Evolutionary conservation across 495 filamentous ascomycete species (phyloP), one percentile per base, ranked within the genome.

Genomic region (Thermochaetoides thermophila): DNA sequence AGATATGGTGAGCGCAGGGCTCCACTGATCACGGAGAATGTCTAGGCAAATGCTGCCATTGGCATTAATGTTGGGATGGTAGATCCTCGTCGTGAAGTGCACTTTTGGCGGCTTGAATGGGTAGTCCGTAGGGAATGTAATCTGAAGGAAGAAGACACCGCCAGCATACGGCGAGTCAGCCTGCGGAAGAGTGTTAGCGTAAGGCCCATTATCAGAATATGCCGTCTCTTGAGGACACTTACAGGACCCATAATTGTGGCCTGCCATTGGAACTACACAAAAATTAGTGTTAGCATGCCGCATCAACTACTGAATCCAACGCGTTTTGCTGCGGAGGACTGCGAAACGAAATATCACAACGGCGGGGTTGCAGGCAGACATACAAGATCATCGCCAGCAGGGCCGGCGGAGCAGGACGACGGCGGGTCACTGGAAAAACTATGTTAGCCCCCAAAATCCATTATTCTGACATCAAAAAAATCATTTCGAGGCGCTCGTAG

Each of bases 91-190:
- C 40, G 83, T 95, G 73, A 97, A 97, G 77, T 95, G 95, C 63
- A 97, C 89, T 73, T 97, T 97, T 34, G 89, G 89, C 25, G 89
- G 91, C 75, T 97, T 97, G 74, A 97, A 97, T 4, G 89, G 89
- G 62, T 97, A 97, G 69, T 97, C 89, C 66, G 89, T 97, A 42
- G 89, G 89, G 73, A 97, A 97, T 65, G 93, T 83, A 50, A 97
- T 97, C 38, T 78, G 73, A 33, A 97, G 69, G 75, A 97, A 97
- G 73, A 97, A 97, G 44, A 97, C 87, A 46, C 89, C 89, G 49
- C 84, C 81, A 12, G 84, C 81, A 69, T 96, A 97, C 59, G 89
- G 89, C 39, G 82, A 91, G 61, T 97, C 89, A 57, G 76, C 69
- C 83, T 83, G 44, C 46, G 42, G 15, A 17, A 5, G 11, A 17